Conservation (phyloP, 306 rosid genomes). For the Citrullus amarus region DNA sequence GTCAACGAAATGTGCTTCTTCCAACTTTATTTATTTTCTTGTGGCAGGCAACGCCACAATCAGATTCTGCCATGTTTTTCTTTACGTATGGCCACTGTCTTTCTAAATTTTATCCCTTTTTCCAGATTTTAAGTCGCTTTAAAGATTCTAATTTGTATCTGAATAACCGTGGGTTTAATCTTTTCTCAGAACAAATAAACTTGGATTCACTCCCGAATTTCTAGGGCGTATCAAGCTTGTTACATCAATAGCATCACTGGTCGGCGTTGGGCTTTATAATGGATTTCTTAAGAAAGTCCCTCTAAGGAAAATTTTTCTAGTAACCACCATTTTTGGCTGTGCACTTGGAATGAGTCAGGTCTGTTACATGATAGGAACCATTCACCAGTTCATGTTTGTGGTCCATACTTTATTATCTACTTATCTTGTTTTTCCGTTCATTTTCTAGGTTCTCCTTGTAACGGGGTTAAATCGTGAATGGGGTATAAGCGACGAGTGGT, state of each 20-base stretch:
- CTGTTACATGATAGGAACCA: background rate
- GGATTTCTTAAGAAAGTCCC: conserved; percentile 84
- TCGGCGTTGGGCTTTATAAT: conserved; percentile 91
- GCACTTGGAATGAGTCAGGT: conserved; percentile 98
- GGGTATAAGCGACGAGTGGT: conserved; percentile 96
- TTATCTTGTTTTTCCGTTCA: background rate
- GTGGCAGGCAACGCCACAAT: conserved; percentile 99
- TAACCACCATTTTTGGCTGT: conserved; percentile 66
- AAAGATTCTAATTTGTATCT: background rate
- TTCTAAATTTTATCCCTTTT: conserved; percentile 12
- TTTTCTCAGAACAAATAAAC: conserved; percentile 76
- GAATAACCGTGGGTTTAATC: background rate
- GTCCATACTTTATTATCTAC: background rate
- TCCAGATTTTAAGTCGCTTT: background rate
- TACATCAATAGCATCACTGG: conserved; percentile 82
- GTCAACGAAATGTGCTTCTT: conserved; percentile 66
- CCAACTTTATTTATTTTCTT: conserved; percentile 87
- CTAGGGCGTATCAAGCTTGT: conserved; percentile 95
- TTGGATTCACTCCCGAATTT: conserved; percentile 86
- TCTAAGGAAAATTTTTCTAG: conserved; percentile 64
- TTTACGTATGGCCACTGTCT: conserved; percentile 58
- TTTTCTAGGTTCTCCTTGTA: conserved; percentile 65
- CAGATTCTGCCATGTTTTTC: conserved; percentile 96
- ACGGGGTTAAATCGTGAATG: conserved; percentile 71
- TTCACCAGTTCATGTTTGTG: background rate